Evolutionary conservation across 129 eudicot genomes (phyloP), one percentile per base, ranked within the genome.

Genomic region (Apium graveolens): DNA sequence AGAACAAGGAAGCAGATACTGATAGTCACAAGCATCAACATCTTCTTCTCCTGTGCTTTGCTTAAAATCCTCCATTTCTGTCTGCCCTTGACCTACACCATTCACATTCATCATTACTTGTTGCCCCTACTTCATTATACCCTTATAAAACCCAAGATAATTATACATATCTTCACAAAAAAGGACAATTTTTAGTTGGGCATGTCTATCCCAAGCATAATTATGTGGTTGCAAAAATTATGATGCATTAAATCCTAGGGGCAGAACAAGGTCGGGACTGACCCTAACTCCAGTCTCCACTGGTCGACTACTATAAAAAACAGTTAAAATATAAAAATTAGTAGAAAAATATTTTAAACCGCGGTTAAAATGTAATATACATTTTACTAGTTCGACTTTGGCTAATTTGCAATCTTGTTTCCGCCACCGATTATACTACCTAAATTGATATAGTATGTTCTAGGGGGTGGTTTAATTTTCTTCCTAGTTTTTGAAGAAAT

Each of bases 71-170:
- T 78, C 84, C 82, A 65, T 84, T 16, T 87, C 91, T 42, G 48
- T 69, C 79, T 75, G 73, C 82, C 74, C 84, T 81, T 84, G 41
- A 75, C 76, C 91, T 87, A 83, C 86, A 85, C 57, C 77, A 69
- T 74, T 73, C 45, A 60, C 68, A 60, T 57, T n/a, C 68, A 60
- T 60, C 68, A 60, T 75, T 66, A 83, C 76, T 65, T 81, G 60
- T 65, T 71, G 17, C 45, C 62, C 26, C 26, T 48, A 44, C 76
- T 79, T 84, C 78, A 63, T 74, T 62, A 79, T 78, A 81, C 80
- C 51, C 46, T 70, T 5, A 37, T 11, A 14, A 26, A 41, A 35
- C 70, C 60, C 80, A 74, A 73, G 16, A 21, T 11, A 11, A 41
- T 31, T 1, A 0, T n/a, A 24, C 63, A 8, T 21, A 0, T 24